Base-by-base conservation (phyloP, 257 asterid genomes). In the Solanum clarkiae region DNA sequence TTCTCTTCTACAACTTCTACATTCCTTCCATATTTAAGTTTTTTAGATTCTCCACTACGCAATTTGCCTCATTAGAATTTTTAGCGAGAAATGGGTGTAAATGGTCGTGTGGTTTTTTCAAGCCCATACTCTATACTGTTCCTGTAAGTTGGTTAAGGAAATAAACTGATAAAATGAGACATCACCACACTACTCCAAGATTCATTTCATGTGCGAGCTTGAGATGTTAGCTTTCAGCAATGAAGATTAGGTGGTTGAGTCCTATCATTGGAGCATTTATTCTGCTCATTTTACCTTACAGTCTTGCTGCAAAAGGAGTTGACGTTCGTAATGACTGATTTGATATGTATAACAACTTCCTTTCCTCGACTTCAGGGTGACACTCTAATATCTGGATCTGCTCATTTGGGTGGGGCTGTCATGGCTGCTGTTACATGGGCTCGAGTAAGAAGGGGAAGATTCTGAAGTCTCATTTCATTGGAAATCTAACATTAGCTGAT, bases 371-470 rank as follows among this genome's bases (percentile, higher is more conserved):
- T 47, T 84, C 92, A 96, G 99, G 99, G 98, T 26, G 95, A 93
- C 79, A 56, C 54, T 32, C 84, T 63, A 84, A 84, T 94, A 60
- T 94, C 98, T 17, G 98, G 97, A 85, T 87, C 98, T 17, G 94
- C 94, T 82, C 98, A 95, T 80, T 86, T 96, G 87, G 99, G 99
- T 72, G 99, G 99, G 42, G 97, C 95, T n/a, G 85, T 93, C 0
- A 94, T 90, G 13, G 98, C 97, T 57, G 94, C 97, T 60, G 63
- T 94, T 36, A 93, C 98, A 47, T 95, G 97, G 98, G 88, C 92
- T 17, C 89, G 80, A n/a, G 79, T 69, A 15, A 89, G 92, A 88
- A 92, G 87, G 87, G 94, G 98, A 54, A 92, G 89, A 42, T 92
- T 93, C 83, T 83, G 95, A 59, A 77, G 82, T 51, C 26, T 77